Evolutionary conservation across 2,329 filamentous ascomycete species (phyloP), one percentile per base, ranked within the genome.

Genomic region (Triangularia verruculosa): DNA sequence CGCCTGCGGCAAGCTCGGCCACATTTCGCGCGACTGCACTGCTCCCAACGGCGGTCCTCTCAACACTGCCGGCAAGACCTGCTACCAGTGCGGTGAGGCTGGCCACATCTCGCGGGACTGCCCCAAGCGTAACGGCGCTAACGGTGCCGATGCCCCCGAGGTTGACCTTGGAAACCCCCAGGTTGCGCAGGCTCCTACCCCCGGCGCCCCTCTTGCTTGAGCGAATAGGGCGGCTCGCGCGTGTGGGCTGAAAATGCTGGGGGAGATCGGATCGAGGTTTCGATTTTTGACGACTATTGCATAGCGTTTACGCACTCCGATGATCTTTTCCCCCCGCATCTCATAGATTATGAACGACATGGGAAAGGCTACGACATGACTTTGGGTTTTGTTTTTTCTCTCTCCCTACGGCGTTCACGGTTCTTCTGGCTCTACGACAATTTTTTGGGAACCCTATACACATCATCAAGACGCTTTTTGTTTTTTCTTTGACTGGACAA

Each of bases 71-170:
- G 94, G 94, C 75, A 99, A 98, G 88, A 97, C 93, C 69, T 99
- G 95, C 87, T 99, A 99, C 83, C 90, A 93, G 78, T 99, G 95
- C 76, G 92, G 94, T 70, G 91, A 97, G 82, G 88, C 93, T 64
- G 95, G 95, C 60, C 94, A 98, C 80, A 98, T 98, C 78, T 96
- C 92, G 64, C 90, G 94, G 68, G 94, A 98, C 72, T 97, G 95
- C 83, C 90, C 93, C 64, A 78, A 93, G 86, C 88, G 89, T 86
- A 78, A 74, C 64, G 78, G 74, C 65, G 76, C 78, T 70, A 80
- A 78, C 71, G 81, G 79, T 70, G 84, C 86, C 68, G 51, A 54
- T 3, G 72, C 73, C 68, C 76, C 72, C 57, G 79, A 82, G 65
- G 78, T 80, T 58, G 79, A 82, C 61, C 67, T 82, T 64, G 72